Evolutionary conservation across 257 asterid genomes (phyloP).

Genomic region (Thymus mandschuricus): DNA sequence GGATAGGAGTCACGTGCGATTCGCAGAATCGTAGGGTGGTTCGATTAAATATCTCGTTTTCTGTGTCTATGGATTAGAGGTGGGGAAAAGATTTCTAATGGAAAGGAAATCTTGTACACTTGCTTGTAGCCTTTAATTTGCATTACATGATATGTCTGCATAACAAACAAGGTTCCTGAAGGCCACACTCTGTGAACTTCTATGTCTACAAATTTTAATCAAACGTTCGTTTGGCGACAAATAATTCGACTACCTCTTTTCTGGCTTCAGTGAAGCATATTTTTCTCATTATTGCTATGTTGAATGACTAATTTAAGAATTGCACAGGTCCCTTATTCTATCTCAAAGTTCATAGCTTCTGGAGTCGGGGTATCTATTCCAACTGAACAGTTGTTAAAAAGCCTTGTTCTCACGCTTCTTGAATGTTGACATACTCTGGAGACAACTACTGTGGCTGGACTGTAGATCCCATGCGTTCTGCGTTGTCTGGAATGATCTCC

Average conservation of each 20-base stretch:
- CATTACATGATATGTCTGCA: slow-evolving; percentile 1
- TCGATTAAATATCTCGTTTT: too few relatives aligned
- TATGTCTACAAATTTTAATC: background rate
- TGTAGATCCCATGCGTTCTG: background rate
- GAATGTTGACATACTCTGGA: slow-evolving; percentile 12
- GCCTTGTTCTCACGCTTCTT: slow-evolving; percentile 74
- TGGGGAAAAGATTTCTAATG: background rate
- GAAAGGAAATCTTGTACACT: background rate
- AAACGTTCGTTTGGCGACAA: background rate
- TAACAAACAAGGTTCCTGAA: slow-evolving; percentile 10
- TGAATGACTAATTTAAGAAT: slow-evolving; percentile 33
- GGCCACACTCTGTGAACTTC: background rate
- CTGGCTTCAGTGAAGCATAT: slow-evolving; percentile 17
- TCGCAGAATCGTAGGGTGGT: too few relatives aligned
- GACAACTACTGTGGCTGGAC: background rate
- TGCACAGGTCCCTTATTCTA: slow-evolving; percentile 76
- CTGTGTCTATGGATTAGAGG: background rate
- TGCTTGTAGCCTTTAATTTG: slow-evolving; percentile 9
- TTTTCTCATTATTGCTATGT: slow-evolving; percentile 21
- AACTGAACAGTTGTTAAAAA: slow-evolving; percentile 67
- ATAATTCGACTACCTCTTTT: background rate
- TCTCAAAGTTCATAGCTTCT: slow-evolving; percentile 75
- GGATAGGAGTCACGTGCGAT: too few relatives aligned
- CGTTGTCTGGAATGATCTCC: slow-evolving; percentile 5
- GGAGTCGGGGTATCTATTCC: slow-evolving; percentile 91